A percentile compares a stretch with the other conserved stretches of the same genome.
phyloP scores from a whole-genome alignment of 208 protist species.

The Naegleria lovaniensis region DNA sequence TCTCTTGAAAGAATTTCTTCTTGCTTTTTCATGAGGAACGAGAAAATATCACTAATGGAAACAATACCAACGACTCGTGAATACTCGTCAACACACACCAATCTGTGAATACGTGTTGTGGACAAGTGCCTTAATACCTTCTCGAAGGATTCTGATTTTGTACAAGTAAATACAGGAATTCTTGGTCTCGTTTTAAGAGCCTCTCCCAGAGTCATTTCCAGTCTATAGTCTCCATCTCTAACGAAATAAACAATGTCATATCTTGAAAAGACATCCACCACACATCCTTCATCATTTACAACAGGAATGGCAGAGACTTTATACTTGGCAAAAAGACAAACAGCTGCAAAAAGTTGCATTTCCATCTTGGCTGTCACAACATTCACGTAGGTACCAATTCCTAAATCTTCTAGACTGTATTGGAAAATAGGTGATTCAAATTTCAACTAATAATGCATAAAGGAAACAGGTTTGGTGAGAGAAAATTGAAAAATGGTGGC shows the following conservation, averaged over 20 bases:
- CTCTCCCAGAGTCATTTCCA: constrained; percentile 12
- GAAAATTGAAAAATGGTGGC: not conserved
- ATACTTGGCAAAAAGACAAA: constrained; percentile 8
- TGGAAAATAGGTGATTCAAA: constrained; percentile 10
- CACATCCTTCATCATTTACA: constrained; percentile 11
- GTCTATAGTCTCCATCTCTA: constrained; percentile 13
- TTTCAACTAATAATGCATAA: not conserved
- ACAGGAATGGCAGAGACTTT: constrained; percentile 27
- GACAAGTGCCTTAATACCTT: constrained; percentile 4
- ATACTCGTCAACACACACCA: constrained; percentile 23
- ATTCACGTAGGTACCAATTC: constrained; percentile 19
- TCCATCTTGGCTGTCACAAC: not conserved
- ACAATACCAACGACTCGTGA: constrained; percentile 26
- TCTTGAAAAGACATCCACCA: constrained; percentile 28
- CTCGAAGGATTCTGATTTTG: constrained; percentile 22
- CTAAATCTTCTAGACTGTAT: not conserved
- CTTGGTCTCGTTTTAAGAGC: constrained; percentile 10
- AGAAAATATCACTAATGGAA: constrained; percentile 25
- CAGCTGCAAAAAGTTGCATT: not conserved
- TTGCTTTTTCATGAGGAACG: constrained; percentile 21
- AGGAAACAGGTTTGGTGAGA: not conserved
- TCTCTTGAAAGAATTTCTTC: not conserved
- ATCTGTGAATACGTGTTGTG: constrained; percentile 20
- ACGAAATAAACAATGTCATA: constrained; percentile 20
- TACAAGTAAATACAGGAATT: constrained; percentile 23